A percentile compares a stretch with the other conserved stretches of the same genome.
Conservation (phyloP, 2,329 filamentous ascomycete species). For the Aureobasidium subglaciale region DNA sequence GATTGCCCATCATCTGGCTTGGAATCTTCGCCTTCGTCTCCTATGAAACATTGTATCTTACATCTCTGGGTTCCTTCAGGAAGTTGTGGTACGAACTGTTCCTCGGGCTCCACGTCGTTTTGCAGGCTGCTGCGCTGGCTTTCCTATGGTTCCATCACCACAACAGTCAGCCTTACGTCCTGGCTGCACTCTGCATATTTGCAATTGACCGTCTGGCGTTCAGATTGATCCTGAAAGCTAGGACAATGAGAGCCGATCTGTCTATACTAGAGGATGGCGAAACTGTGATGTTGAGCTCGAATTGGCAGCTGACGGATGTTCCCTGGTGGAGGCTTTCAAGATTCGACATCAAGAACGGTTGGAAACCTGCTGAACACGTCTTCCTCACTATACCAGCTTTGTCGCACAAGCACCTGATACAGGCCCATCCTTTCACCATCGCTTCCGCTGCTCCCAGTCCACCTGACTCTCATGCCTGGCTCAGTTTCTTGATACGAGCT, state of each 20-base stretch:
- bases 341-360: conserved; percentile 40
- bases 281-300: conserved; percentile 46
- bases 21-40: conserved; percentile 50
- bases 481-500: conserved; percentile 54
- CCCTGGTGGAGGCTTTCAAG: conserved; percentile 1
- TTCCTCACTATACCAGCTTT: conserved; percentile 55
- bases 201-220: conserved; percentile 51
- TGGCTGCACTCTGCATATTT: conserved; percentile 49
- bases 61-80: conserved; percentile 53
- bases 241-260: conserved; percentile 43
- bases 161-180: conserved; percentile 47
- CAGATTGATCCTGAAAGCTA: conserved; percentile 47
- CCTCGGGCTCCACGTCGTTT: conserved; percentile 49
- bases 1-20: conserved; percentile 48
- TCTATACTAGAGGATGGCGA: conserved; percentile 50
- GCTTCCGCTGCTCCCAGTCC: conserved; percentile 49
- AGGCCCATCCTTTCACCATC: conserved; percentile 62
- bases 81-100: conserved; percentile 58
- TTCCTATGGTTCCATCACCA: conserved; percentile 56
- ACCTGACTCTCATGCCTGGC: conserved; percentile 39
- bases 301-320: conserved; percentile 32
- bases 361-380: conserved; percentile 56
- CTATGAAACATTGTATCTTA: conserved; percentile 57
- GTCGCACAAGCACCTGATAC: conserved; percentile 45
- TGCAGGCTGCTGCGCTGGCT: conserved; percentile 49